Evolutionary conservation across 495 filamentous ascomycete species (phyloP), one percentile per base, ranked within the genome.

Genomic region (Lophiotrema nucula): DNA sequence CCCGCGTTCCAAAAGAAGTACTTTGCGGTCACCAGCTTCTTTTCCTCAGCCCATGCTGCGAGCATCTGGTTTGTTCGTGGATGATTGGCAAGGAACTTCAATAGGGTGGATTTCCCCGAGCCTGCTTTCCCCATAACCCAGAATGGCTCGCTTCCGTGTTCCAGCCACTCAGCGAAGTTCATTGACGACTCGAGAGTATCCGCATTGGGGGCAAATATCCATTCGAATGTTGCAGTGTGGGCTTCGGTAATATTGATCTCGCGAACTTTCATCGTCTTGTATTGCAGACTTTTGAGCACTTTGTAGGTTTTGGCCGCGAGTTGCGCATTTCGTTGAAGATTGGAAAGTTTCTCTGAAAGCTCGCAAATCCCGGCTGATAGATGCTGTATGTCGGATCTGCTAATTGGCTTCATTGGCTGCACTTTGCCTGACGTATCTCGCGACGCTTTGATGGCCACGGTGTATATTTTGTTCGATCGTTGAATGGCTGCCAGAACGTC

Each of bases 1-100:
- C 76, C 77, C 4, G 65, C 61, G 47, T 72, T 67, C 65, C 75
- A 78, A 59, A 78, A 74, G 58, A 73, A 79, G 53, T 72, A 74
- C 19, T 52, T 53, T 3, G 67, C 66, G 43, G 64, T 66, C 15
- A 73, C 48, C 1, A 76, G 50, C 11, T 68, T 4, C 10, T 53
- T 12, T 1, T 21, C 18, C 10, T 27, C 25, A n/a, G 50, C 50
- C 56, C 56, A 60, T 6, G 1, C 21, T 2, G 1, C 1, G 0
- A 60, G 21, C 4, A 1, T 2, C 4, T 16, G 1, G 3, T 2
- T 3, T 5, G 48, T 63, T 5, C 41, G 42, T 16, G 24, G n/a
- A 27, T 58, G 26, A n/a, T 60, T 19, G 26, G 16, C 45, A 11
- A 77, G 47, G 13, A 61, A 74, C 45, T 74, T 77, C 72, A 77